Evolutionary conservation across 495 filamentous ascomycete genomes (phyloP).

Genomic region (Penicillium dipodomyicola): DNA sequence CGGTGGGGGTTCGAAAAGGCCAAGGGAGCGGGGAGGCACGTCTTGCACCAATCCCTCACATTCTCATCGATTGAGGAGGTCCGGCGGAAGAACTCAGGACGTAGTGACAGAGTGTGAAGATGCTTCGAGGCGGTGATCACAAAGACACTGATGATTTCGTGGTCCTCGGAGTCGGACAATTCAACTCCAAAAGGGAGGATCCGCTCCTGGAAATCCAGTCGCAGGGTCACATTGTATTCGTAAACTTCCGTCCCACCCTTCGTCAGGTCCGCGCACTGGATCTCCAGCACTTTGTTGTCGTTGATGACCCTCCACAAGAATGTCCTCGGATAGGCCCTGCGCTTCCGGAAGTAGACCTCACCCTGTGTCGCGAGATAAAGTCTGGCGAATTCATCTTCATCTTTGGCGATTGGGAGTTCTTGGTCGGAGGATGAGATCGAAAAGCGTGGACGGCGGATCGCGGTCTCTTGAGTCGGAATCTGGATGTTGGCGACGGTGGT

Average conservation of each 20-base stretch:
- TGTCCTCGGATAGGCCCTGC: constrained; percentile 69
- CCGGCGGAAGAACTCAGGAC: constrained; percentile 75
- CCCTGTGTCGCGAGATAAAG: constrained; percentile 73
- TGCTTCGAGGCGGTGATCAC: constrained; percentile 74
- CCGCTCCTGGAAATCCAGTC: constrained; percentile 68
- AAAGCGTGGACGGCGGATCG: constrained; percentile 45
- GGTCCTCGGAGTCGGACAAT: constrained; percentile 73
- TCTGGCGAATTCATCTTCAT: constrained; percentile 71
- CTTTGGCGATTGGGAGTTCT: constrained; percentile 51
- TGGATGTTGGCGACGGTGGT: constrained; percentile 70
- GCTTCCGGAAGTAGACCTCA: constrained; percentile 78
- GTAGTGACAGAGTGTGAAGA: constrained; percentile 75
- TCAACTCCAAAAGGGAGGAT: constrained; percentile 75
- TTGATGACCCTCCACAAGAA: constrained; percentile 91
- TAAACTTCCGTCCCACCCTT: constrained; percentile 61
- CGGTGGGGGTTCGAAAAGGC: constrained; percentile 77
- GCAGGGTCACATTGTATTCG: constrained; percentile 68
- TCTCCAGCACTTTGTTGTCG: constrained; percentile 72
- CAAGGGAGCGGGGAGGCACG: constrained; percentile 66
- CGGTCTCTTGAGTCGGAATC: constrained; percentile 55
- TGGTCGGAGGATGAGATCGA: constrained; percentile 40
- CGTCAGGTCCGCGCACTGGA: constrained; percentile 78
- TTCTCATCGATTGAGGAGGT: constrained; percentile 65
- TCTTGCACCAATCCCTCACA: constrained; percentile 72
- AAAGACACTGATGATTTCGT: constrained; percentile 76